These are phyloP conservation scores for Graphilbum ipis-grandicollis DNA, from an alignment of 2,329 filamentous ascomycete genomes.

Conservation along the genomic window DNA sequence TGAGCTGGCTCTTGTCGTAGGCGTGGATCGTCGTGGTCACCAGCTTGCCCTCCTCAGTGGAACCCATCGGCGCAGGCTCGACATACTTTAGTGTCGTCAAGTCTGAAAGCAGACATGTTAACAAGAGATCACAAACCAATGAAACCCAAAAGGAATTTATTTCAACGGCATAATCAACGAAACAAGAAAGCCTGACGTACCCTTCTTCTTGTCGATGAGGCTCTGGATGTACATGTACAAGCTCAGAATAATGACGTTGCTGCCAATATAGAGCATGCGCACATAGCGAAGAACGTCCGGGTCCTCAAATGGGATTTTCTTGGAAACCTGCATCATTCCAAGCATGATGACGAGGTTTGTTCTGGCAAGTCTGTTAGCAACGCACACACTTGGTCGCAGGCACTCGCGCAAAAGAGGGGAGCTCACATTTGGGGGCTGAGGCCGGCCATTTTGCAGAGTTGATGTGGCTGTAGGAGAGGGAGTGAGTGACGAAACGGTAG, in stretches of 20 bases:
- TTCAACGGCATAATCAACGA: too few relatives aligned
- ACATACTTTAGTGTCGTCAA: constrained; percentile 97
- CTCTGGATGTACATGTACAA: constrained; percentile 75
- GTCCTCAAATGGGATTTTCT: constrained; percentile 89
- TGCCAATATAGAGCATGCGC: constrained; percentile 35
- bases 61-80: constrained; percentile 86
- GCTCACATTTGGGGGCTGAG: constrained; percentile 46
- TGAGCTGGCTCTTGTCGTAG: constrained; percentile 80
- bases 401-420: not conserved
- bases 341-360: constrained; percentile 90
- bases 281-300: constrained; percentile 40
- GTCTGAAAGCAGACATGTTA: constrained; percentile 35
- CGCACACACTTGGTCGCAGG: not conserved
- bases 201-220: constrained; percentile 92
- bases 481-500: too few relatives aligned
- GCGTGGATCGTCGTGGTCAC: constrained; percentile 92
- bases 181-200: too few relatives aligned
- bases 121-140: too few relatives aligned
- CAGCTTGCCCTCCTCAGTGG: constrained; percentile 84
- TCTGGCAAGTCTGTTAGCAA: constrained; percentile 25
- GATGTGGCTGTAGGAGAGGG: too few relatives aligned
- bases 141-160: too few relatives aligned
- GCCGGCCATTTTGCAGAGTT: constrained; percentile 45
- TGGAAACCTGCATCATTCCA: constrained; percentile 95
- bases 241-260: constrained; percentile 65